Evolutionary conservation across 2,329 filamentous ascomycete genomes (phyloP).

Genomic region (Diaporthe caulivora): DNA sequence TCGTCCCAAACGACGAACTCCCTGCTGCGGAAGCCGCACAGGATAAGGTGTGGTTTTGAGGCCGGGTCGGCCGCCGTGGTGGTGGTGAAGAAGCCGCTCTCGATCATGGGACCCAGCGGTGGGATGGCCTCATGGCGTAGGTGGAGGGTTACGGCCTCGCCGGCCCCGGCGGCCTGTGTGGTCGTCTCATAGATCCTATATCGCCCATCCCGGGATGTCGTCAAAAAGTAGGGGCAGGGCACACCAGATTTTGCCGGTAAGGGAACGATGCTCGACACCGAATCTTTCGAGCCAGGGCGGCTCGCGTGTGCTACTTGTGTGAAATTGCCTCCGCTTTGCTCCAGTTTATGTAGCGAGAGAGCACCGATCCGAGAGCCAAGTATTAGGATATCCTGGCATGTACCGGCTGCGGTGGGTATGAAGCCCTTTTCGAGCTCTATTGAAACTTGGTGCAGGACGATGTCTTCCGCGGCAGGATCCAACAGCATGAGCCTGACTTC

Average conservation of each 20-base stretch:
- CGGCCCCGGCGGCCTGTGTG: slow-evolving; percentile 35
- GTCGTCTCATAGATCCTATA: slow-evolving; percentile 73
- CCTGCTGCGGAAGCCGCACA: slow-evolving; percentile 86
- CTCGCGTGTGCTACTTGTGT: slow-evolving; percentile 51
- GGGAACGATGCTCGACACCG: slow-evolving; percentile 75
- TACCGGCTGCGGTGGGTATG: slow-evolving; percentile 60
- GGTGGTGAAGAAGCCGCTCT: slow-evolving; percentile 73
- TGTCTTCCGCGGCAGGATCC: slow-evolving; percentile 46
- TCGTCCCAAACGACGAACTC: slow-evolving; percentile 87
- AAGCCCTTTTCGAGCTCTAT: slow-evolving; percentile 61
- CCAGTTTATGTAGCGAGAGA: slow-evolving; percentile 53
- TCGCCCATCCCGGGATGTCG: slow-evolving; percentile 81
- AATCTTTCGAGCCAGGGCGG: slow-evolving; percentile 62
- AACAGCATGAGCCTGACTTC: slow-evolving; percentile 59
- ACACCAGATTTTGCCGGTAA: slow-evolving; percentile 51
- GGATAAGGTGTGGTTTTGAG: slow-evolving; percentile 67
- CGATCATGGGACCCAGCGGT: slow-evolving; percentile 81
- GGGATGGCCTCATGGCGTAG: slow-evolving; percentile 77
- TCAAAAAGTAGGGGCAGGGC: slow-evolving; percentile 66
- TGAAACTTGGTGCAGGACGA: slow-evolving; percentile 46
- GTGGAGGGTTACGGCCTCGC: slow-evolving; percentile 47
- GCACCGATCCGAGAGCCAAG: slow-evolving; percentile 68
- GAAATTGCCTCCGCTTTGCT: slow-evolving; percentile 44
- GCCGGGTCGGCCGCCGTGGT: slow-evolving; percentile 42
- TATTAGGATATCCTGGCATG: slow-evolving; percentile 57